A percentile compares a stretch with the other conserved stretches of the same genome.
Evolutionary conservation across 306 rosid genomes (phyloP).

Genomic region (Senna siamea): DNA sequence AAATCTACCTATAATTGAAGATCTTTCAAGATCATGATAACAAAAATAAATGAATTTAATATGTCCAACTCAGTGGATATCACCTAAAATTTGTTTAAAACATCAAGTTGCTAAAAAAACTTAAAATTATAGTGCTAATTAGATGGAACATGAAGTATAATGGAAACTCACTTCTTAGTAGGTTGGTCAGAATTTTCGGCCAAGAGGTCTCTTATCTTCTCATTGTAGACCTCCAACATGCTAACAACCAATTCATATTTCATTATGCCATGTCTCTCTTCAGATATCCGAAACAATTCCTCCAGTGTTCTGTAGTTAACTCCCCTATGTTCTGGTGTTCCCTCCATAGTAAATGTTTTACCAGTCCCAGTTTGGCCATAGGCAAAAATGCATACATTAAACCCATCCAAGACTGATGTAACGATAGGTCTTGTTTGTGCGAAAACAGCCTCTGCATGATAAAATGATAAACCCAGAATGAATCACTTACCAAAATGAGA

Average conservation of each 20-base stretch:
- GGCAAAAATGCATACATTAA: conserved; percentile 92
- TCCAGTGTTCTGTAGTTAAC: conserved; percentile 92
- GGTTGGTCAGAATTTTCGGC: conserved; percentile 77
- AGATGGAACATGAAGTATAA: conserved; percentile 1
- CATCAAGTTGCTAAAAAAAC: neutral
- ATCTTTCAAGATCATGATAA: neutral
- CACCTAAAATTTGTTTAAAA: neutral
- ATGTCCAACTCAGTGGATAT: neutral
- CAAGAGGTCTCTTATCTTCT: conserved; percentile 89
- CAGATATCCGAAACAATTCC: conserved; percentile 72
- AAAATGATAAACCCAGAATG: conserved; percentile 13
- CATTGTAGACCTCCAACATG: conserved; percentile 97
- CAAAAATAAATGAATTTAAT: neutral
- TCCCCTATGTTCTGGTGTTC: conserved; percentile 86
- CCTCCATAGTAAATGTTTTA: conserved; percentile 98
- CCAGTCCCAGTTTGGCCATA: conserved; percentile 99
- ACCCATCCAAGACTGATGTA: conserved; percentile 95
- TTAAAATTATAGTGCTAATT: neutral
- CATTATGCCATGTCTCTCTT: conserved; percentile 71
- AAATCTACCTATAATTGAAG: too few species aligned
- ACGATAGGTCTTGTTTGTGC: conserved; percentile 80
- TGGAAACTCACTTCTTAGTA: conserved; percentile 72
- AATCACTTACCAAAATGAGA: conserved; percentile 8
- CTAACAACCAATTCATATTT: conserved; percentile 82
- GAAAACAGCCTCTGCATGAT: conserved; percentile 76